These are phyloP conservation scores for Septoria petroselini DNA, from an alignment of 2,329 filamentous ascomycete genomes.

Conservation along the genomic window DNA sequence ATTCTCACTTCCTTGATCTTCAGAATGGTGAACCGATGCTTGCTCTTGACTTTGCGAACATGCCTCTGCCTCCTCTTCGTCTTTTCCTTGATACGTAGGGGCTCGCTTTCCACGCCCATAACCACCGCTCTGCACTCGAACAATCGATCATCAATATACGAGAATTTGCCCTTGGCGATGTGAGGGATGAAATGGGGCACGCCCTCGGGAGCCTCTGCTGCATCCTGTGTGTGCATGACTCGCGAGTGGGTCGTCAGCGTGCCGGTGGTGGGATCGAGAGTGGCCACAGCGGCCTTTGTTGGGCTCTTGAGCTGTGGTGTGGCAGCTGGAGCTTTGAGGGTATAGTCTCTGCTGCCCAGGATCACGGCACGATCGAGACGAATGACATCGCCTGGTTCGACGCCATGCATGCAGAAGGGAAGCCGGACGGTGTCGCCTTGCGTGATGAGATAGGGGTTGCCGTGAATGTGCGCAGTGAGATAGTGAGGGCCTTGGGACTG, in stretches of 20 bases:
- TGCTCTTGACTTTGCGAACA: constrained; percentile 75
- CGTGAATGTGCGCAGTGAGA: constrained; percentile 76
- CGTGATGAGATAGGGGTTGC: constrained; percentile 74
- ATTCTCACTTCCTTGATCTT: constrained; percentile 78
- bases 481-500: constrained; percentile 72
- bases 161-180: constrained; percentile 38
- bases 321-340: constrained; percentile 70
- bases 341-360: constrained; percentile 85
- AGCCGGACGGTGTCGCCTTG: constrained; percentile 49
- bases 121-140: constrained; percentile 85
- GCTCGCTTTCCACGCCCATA: constrained; percentile 74
- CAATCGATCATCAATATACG: constrained; percentile 73
- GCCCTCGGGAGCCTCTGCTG: constrained; percentile 16
- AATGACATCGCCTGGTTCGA: constrained; percentile 73
- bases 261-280: constrained; percentile 33
- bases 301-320: constrained; percentile 33
- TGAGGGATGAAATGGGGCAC: constrained; percentile 40
- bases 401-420: constrained; percentile 50
- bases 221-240: constrained; percentile 30
- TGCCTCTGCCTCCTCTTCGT: constrained; percentile 64
- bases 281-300: constrained; percentile 24
- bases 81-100: constrained; percentile 54
- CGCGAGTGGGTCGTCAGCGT: constrained; percentile 26
- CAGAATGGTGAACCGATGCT: constrained; percentile 85
- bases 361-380: constrained; percentile 80